A percentile compares a stretch with the other conserved stretches of the same genome.
These are phyloP conservation scores for Gamarada debralockiae DNA, from an alignment of 495 filamentous ascomycete species.

Conservation along the genomic window DNA sequence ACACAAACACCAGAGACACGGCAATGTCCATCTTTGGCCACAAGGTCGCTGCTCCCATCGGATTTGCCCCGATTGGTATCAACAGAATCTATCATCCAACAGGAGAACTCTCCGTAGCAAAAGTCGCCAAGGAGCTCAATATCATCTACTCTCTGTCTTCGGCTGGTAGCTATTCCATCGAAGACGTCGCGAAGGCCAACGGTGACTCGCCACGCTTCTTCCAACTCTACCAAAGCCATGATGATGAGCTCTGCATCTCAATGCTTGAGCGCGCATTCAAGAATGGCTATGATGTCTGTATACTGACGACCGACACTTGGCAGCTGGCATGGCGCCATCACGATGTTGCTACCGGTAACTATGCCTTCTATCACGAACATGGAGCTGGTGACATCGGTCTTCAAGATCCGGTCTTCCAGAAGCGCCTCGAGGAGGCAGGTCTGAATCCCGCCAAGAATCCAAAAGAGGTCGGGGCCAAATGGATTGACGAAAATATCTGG, in stretches of 20 bases:
- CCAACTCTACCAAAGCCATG: conserved; percentile 58
- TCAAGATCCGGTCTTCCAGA: conserved; percentile 26
- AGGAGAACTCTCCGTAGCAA: conserved; percentile 51
- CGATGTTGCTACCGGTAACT: conserved; percentile 53
- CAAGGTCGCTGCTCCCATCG: conserved; percentile 51
- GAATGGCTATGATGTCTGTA: conserved; percentile 50
- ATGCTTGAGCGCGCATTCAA: conserved; percentile 50
- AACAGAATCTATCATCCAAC: conserved; percentile 54
- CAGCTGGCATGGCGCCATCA: conserved; percentile 62
- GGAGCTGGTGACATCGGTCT: conserved; percentile 26
- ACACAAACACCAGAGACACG: conserved; percentile 49
- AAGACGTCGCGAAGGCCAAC: conserved; percentile 56
- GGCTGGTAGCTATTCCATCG: conserved; percentile 34
- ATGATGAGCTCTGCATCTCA: conserved; percentile 52
- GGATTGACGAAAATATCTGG: conserved; percentile 13
- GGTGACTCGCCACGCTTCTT: conserved; percentile 47
- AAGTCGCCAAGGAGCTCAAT: conserved; percentile 16
- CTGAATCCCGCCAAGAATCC: too few species aligned
- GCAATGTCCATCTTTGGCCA: conserved; percentile 58
- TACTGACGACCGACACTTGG: conserved; percentile 67
- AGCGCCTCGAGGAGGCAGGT: conserved; percentile 16
- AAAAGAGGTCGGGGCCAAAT: too few species aligned
- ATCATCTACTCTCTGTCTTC: background rate
- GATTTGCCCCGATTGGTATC: conserved; percentile 61
- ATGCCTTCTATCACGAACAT: conserved; percentile 50